phyloP scores from a whole-genome alignment of 2,329 filamentous ascomycete species.

The Xylaria sp. region DNA sequence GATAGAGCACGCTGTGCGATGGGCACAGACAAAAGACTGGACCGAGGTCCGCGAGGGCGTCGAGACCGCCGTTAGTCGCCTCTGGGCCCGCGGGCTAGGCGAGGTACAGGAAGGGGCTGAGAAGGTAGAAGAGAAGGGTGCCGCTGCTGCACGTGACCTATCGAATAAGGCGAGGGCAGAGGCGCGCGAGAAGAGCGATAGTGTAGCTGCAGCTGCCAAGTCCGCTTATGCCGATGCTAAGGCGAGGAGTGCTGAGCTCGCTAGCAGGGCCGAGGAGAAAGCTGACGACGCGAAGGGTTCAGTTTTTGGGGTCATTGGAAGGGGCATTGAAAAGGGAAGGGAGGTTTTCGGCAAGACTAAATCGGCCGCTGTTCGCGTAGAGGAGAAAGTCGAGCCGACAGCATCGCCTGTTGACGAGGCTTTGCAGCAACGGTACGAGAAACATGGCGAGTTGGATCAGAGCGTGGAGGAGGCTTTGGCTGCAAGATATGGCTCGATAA shows the following conservation, averaged over 20 bases:
- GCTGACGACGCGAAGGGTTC: constrained; percentile 52
- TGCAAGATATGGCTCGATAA: constrained; percentile 45
- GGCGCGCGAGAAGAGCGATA: constrained; percentile 49
- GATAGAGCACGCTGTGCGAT: constrained; percentile 71
- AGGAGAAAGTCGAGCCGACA: constrained; percentile 50
- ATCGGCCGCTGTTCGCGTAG: constrained; percentile 50
- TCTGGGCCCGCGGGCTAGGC: constrained; percentile 57
- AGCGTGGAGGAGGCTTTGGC: constrained; percentile 50
- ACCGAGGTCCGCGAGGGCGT: constrained; percentile 66
- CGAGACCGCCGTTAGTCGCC: constrained; percentile 59
- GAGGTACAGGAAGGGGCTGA: constrained; percentile 46
- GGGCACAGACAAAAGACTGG: constrained; percentile 75
- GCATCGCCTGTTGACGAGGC: constrained; percentile 64
- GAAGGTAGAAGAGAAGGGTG: constrained; percentile 35
- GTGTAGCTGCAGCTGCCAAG: constrained; percentile 48
- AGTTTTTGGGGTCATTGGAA: constrained; percentile 53
- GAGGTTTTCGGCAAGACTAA: constrained; percentile 54
- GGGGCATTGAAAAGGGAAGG: constrained; percentile 55
- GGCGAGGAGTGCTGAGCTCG: constrained; percentile 43
- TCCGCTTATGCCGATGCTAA: constrained; percentile 48
- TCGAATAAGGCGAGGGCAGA: constrained; percentile 51
- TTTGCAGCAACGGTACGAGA: constrained; percentile 63
- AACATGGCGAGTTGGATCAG: constrained; percentile 52
- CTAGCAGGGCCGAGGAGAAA: constrained; percentile 42
- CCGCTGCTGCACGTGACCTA: constrained; percentile 46